Base-by-base conservation (phyloP, 2,329 filamentous ascomycete genomes). In the Microsporum canis region DNA sequence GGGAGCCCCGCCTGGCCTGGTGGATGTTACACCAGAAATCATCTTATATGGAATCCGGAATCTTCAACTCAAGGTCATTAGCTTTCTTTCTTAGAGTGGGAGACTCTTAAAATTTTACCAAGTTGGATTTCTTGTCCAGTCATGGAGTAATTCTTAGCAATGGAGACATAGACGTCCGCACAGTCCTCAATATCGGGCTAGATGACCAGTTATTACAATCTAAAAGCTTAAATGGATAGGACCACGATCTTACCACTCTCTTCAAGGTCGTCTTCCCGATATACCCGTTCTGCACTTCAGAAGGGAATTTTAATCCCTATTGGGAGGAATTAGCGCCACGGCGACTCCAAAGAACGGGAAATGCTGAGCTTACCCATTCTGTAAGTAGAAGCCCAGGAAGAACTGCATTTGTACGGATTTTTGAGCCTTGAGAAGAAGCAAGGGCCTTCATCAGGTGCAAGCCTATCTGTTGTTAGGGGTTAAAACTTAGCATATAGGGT, bases 361-460 rank as follows among this genome's bases (percentile, higher is more conserved):
- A 3, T 27, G 8, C 36, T 17, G 7, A n/a, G 10, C 27, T 65
- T 66, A 80, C 81, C 86, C 86, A 89, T 70, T 88, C 86, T 1
- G 85, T 88, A 68, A 86, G 74, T 66, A 88, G 69, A 66, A 88
- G 73, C 0, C 85, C 85, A 0, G 85, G 85, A 59, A 83, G 75
- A 1, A 88, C 79, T 45, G 83, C 83, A 71, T 88, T 88, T 34
- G 85, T 77, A 47, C 85, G 75, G 27, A 87, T 76, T 71, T 85
- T 86, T 1, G 78, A 75, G 0, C 84, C 84, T 65, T 86, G 80
- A 12, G 82, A 83, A 60, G 79, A 75, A 2, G 85, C 85, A 47
- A 88, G 73, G 62, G 83, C 82, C 68, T 84, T 85, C 75, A 85
- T 84, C 53, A 88, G 72, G 71, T 88, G 86, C 59, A 88, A 73